These are phyloP conservation scores for Diddensiella transvaalensis DNA, from an alignment of 805 yeast genomes.

Conservation along the genomic window DNA sequence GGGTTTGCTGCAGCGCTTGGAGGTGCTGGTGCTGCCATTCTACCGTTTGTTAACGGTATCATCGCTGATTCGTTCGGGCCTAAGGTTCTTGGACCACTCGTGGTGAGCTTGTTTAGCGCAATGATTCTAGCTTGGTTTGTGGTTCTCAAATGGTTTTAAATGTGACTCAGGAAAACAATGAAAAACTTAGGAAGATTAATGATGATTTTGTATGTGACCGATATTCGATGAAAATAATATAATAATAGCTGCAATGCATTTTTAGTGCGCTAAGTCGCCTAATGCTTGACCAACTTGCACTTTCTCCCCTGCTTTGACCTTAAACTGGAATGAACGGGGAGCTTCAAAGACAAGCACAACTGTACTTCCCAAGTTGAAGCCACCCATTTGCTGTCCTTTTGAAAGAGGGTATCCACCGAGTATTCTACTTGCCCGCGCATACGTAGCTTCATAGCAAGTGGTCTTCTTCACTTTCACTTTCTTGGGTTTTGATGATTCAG, in stretches of 20 bases:
- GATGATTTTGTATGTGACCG: neutral
- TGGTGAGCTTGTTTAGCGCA: slow-evolving; percentile 20
- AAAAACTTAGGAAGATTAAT: neutral
- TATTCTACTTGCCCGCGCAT: slow-evolving; percentile 68
- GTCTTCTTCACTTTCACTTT: slow-evolving; percentile 55
- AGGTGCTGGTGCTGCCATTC: slow-evolving; percentile 75
- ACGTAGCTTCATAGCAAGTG: slow-evolving; percentile 92
- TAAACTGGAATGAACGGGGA: slow-evolving; percentile 72
- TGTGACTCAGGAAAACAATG: too few species aligned
- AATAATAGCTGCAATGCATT: too few species aligned
- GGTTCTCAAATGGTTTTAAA: slow-evolving; percentile 16
- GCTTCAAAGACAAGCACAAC: slow-evolving; percentile 98
- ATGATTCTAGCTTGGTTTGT: slow-evolving; percentile 27
- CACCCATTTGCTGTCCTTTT: slow-evolving; percentile 96
- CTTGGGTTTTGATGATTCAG: slow-evolving; percentile 26
- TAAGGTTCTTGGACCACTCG: slow-evolving; percentile 26
- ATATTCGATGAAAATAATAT: neutral
- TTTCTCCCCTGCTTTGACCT: slow-evolving; percentile 64
- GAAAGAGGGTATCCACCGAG: slow-evolving; percentile 84
- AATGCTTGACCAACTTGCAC: slow-evolving; percentile 75
- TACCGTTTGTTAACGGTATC: slow-evolving; percentile 64
- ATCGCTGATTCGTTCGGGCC: slow-evolving; percentile 34
- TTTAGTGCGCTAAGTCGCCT: slow-evolving; percentile 15
- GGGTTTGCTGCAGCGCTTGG: slow-evolving; percentile 78
- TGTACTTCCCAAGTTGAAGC: slow-evolving; percentile 92